These are phyloP conservation scores for rapeseed (Brassica napus) DNA, from an alignment of 345 rosid genomes.

Conservation along the genomic window Da-Ae NC_063452.1:439501-440000, in stretches of 20 bases:
- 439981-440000: conserved; percentile 58
- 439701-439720: background rate
- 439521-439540: conserved; percentile 31
- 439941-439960: conserved; percentile 20
- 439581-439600: conserved; percentile 90
- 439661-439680: conserved; percentile 99
- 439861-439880: conserved; percentile 96
- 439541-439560: background rate
- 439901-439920: conserved; percentile 62
- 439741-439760: background rate
- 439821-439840: conserved; percentile 83
- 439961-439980: conserved; percentile 53
- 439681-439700: background rate
- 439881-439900: conserved; percentile 89
- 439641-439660: conserved; percentile 87
- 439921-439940: conserved; percentile 46
- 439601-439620: conserved; percentile 94
- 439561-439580: conserved; percentile 58
- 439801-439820: background rate
- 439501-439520: conserved; percentile 63
- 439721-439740: background rate
- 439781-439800: background rate
- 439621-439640: conserved; percentile 93
- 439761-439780: background rate
- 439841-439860: conserved; percentile 98